These are phyloP conservation scores for Penicillium oxalicum DNA, from an alignment of 2,329 filamentous ascomycete genomes.

Conservation along the genomic window DNA sequence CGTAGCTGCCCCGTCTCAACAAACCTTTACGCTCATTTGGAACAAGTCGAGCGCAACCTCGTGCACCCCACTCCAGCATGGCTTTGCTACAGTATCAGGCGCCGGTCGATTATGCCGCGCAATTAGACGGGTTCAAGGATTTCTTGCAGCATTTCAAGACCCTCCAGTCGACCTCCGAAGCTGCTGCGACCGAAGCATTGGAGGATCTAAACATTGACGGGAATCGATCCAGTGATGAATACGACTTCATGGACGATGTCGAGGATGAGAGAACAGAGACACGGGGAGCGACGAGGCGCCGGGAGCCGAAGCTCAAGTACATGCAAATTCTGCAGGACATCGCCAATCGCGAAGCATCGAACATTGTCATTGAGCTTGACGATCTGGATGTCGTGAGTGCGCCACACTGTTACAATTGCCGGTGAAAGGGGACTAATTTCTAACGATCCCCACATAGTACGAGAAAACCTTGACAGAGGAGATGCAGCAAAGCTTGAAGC, in stretches of 20 bases:
- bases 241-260: constrained; percentile 85
- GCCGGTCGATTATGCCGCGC: constrained; percentile 79
- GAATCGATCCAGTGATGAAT: constrained; percentile 79
- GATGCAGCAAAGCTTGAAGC: constrained; percentile 55
- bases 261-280: constrained; percentile 47
- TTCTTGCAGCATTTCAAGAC: constrained; percentile 86
- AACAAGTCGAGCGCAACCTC: constrained; percentile 14
- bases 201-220: constrained; percentile 81
- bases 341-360: constrained; percentile 68
- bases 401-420: background rate
- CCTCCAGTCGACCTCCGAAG: constrained; percentile 56
- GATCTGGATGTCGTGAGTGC: constrained; percentile 66
- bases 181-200: constrained; percentile 71
- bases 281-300: constrained; percentile 46
- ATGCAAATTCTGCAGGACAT: constrained; percentile 80
- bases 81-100: constrained; percentile 74
- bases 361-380: constrained; percentile 82
- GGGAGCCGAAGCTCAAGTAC: constrained; percentile 73
- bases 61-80: constrained; percentile 51
- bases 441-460: constrained; percentile 50
- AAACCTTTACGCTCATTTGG: constrained; percentile 13
- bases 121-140: constrained; percentile 73
- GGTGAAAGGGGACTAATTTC: constrained; percentile 2
- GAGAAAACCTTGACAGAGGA: constrained; percentile 65
- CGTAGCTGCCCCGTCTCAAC: constrained; percentile 15